phyloP scores from a whole-genome alignment of 495 filamentous ascomycete species.

The Bathelium albidoporum region DNA sequence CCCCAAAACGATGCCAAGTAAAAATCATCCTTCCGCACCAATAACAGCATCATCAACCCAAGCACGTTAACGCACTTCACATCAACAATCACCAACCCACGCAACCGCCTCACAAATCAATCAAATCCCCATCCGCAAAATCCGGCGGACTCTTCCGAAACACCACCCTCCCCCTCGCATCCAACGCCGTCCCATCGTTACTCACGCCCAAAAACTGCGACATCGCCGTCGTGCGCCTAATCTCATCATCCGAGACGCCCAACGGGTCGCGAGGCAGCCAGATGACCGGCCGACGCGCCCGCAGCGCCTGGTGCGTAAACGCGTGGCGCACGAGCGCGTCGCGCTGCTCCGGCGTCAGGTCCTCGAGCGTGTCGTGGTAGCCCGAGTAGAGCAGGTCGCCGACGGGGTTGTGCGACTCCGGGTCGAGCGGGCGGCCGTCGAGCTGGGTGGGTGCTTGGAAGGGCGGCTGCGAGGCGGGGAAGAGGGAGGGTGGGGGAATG shows the following conservation, averaged over 20 bases:
- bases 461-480: neutral
- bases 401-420: constrained; percentile 60
- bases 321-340: constrained; percentile 78
- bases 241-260: constrained; percentile 85
- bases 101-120: constrained; percentile 49
- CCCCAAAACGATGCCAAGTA: no score
- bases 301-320: constrained; percentile 82
- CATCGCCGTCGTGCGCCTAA: constrained; percentile 55
- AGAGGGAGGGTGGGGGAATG: neutral
- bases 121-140: constrained; percentile 82
- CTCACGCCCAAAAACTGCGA: constrained; percentile 39
- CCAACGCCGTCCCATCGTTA: constrained; percentile 13
- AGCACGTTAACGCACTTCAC: no score
- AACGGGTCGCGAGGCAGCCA: constrained; percentile 93
- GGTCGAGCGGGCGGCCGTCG: constrained; percentile 26
- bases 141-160: constrained; percentile 86
- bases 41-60: no score
- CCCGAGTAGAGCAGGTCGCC: constrained; percentile 77
- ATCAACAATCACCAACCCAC: neutral
- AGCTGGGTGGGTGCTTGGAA: neutral
- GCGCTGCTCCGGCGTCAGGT: constrained; percentile 82
- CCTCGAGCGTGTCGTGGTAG: constrained; percentile 85
- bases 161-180: constrained; percentile 37
- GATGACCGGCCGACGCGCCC: constrained; percentile 74
- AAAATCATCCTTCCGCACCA: no score